These are phyloP conservation scores for Cadophora luteo-olivacea DNA, from an alignment of 2,329 filamentous ascomycete genomes.

Conservation along the genomic window DNA sequence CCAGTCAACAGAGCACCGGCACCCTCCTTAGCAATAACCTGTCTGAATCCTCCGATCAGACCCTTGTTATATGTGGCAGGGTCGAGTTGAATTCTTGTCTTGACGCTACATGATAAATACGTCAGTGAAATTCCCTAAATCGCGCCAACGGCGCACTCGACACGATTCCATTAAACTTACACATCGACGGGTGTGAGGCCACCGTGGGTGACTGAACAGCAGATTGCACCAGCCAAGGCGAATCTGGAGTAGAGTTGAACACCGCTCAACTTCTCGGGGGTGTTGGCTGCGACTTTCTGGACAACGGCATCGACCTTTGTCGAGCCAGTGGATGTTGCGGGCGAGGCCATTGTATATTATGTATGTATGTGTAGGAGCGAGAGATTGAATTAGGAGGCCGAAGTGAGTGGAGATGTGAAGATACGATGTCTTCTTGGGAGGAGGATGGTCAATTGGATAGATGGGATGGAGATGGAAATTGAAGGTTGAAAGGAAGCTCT, in stretches of 20 bases:
- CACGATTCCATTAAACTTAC: slow-evolving; percentile 67
- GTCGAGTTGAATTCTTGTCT: slow-evolving; percentile 95
- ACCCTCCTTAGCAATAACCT: slow-evolving; percentile 85
- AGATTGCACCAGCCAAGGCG: slow-evolving; percentile 95
- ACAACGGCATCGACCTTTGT: slow-evolving; percentile 45
- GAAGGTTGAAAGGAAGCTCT: slow-evolving; percentile 5
- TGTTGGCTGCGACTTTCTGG: slow-evolving; percentile 41
- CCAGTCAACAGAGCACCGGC: slow-evolving; percentile 86
- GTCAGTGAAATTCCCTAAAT: slow-evolving; percentile 36
- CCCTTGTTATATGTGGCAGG: slow-evolving; percentile 88
- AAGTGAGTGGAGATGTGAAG: slow-evolving; percentile 40
- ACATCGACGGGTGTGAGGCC: slow-evolving; percentile 98
- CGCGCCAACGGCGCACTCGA: slow-evolving; percentile 24
- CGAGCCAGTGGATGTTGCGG: slow-evolving; percentile 41
- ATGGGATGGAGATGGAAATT: background rate
- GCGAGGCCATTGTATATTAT: slow-evolving; percentile 38
- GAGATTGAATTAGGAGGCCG: slow-evolving; percentile 31
- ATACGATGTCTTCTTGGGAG: slow-evolving; percentile 28
- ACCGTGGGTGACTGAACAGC: slow-evolving; percentile 98
- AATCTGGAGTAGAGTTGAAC: slow-evolving; percentile 90
- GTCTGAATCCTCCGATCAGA: slow-evolving; percentile 83
- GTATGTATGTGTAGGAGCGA: slow-evolving; percentile 23
- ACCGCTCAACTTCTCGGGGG: slow-evolving; percentile 60
- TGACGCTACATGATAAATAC: slow-evolving; percentile 67
- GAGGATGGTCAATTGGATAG: slow-evolving; percentile 22